Evolutionary conservation across 306 rosid genomes (phyloP).

Genomic region (Rosa lucieae): DNA sequence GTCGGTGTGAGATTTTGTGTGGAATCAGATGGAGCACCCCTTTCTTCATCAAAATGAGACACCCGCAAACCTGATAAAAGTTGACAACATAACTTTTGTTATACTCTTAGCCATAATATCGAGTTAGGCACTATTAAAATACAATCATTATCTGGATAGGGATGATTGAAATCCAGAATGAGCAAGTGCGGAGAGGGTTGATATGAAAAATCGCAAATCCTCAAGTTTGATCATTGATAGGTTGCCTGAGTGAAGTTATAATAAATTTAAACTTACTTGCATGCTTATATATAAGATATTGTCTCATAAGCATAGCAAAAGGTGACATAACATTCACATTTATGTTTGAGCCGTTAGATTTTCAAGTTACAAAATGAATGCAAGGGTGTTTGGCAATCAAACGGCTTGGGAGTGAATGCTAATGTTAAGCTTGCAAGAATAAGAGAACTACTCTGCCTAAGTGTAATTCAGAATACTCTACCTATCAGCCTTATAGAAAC

Average conservation of each 20-base stretch:
- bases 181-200: background rate
- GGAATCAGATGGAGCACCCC: slow-evolving; percentile 53
- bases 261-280: no score
- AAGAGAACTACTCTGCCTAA: background rate
- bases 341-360: background rate
- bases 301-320: background rate
- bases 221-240: background rate
- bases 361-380: background rate
- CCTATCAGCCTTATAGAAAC: slow-evolving; percentile 85
- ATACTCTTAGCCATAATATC: background rate
- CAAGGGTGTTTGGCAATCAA: background rate
- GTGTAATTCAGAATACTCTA: slow-evolving; percentile 21
- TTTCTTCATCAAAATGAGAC: slow-evolving; percentile 68
- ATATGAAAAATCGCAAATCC: background rate
- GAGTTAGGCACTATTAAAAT: background rate
- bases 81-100: slow-evolving; percentile 9
- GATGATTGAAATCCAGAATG: background rate
- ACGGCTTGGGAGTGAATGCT: background rate
- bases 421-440: background rate
- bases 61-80: slow-evolving; percentile 72
- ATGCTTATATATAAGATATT: background rate
- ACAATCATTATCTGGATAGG: background rate
- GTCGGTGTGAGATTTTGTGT: slow-evolving; percentile 66
- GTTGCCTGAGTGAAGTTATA: background rate
- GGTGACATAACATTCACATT: background rate